Evolutionary conservation across 371 early-diverging fungal genomes (phyloP), one percentile per base, ranked within the genome.

Genomic region (Haplosporangium sp.): DNA sequence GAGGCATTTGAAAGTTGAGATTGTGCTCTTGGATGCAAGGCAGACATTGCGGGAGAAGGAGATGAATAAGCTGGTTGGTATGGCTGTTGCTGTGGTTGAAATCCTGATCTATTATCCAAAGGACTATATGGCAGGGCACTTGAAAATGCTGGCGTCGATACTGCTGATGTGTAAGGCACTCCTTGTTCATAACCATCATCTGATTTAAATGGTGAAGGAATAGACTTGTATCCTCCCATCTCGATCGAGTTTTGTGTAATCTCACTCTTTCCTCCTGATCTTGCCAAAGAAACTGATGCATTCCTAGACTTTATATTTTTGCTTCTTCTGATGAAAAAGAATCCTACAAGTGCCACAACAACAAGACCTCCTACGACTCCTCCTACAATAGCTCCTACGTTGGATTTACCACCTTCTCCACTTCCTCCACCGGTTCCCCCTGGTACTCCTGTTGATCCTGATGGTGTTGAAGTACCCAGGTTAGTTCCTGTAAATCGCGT

Each of bases 301-400:
- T 53, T 53, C 39, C 20, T 38, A 10, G 6, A 20, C 4, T 61
- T n/a, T 8, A 35, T 10, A 3, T 20, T 52, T 19, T 40, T 48
- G n/a, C 69, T 61, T 47, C 62, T 56, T 8, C 19, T 11, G 7
- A 63, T 40, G 17, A 69, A 35, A 10, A 65, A 39, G 15, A 75
- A 40, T 8, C 55, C 75, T 1, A 53, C 20, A 1, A 59, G 69
- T 4, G 73, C 34, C 2, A 73, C 78, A 10, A 71, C 79, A n/a
- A 74, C 65, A 4, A 55, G 47, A 11, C 79, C 79, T 3, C 79
- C 79, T 8, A 74, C 65, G 19, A 71, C 74, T n/a, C 71, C 65
- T 38, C 61, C 70, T 17, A 65, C 56, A 48, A 66, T 73, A n/a
- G 44, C 7, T 5, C 61, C 45, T 42, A 10, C 8, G 5, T 42